phyloP scores from a whole-genome alignment of 192 early-diverging fungal species.

The Linderina pennispora region DNA sequence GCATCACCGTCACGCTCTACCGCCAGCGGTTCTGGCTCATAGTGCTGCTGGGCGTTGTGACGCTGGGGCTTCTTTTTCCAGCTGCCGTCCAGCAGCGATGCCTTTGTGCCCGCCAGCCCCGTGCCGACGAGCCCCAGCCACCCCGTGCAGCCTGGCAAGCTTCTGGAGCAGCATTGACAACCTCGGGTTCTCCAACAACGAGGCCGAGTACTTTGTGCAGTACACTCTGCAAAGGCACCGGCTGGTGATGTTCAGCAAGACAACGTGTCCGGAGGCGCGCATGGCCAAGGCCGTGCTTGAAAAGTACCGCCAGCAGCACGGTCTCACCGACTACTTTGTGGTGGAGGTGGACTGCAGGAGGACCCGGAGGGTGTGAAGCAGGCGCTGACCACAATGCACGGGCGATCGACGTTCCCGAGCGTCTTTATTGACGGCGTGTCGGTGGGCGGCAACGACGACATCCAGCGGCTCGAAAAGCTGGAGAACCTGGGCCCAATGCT shows the following conservation, averaged over 20 bases:
- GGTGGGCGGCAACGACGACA: constrained; percentile 53
- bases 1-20: constrained; percentile 22
- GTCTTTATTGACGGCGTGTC: constrained; percentile 59
- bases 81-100: background rate
- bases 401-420: constrained; percentile 57
- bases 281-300: constrained; percentile 50
- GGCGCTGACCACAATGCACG: constrained; percentile 46
- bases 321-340: constrained; percentile 40
- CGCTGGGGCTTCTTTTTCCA: constrained; percentile 14
- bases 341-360: constrained; percentile 36
- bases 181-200: constrained; percentile 5
- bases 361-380: constrained; percentile 48
- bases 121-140: no score
- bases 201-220: constrained; percentile 15
- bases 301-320: constrained; percentile 10
- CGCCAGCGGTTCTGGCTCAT: constrained; percentile 20
- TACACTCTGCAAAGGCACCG: constrained; percentile 12
- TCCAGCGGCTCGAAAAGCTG: constrained; percentile 27
- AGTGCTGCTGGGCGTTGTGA: constrained; percentile 7
- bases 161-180: no score
- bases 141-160: no score
- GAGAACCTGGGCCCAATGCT: constrained; percentile 46
- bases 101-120: background rate
- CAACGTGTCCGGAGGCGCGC: constrained; percentile 58
- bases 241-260: constrained; percentile 65